Conservation (phyloP, 78 protist genomes). For the Dictyostelium intermedium region DNA sequence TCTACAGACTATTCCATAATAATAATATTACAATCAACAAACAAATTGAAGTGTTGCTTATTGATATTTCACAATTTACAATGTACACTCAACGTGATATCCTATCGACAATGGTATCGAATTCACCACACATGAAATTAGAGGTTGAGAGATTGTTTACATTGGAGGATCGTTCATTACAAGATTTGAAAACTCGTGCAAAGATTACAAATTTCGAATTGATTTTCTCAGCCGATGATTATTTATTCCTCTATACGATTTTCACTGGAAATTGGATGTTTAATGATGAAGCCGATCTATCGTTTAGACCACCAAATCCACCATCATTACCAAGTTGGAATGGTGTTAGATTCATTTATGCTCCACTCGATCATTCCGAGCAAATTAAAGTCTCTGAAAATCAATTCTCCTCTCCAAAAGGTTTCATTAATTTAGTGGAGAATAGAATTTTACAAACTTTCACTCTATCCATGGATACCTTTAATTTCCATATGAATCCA, state of each 20-base stretch:
- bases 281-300: not conserved
- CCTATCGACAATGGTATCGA: not conserved
- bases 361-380: slow-evolving; percentile 1
- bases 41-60: slow-evolving; percentile 16
- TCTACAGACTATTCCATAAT: slow-evolving; percentile 1
- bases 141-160: slow-evolving; percentile 44
- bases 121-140: not conserved
- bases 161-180: not conserved
- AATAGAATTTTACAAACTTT: not conserved
- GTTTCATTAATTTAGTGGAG: slow-evolving; percentile 10
- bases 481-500: slow-evolving; percentile 33
- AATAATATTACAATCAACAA: not conserved
- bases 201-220: slow-evolving; percentile 5
- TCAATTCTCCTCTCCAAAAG: slow-evolving; percentile 28
- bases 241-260: slow-evolving; percentile 26
- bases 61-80: not conserved
- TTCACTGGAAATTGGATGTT: slow-evolving; percentile 71
- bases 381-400: slow-evolving; percentile 51
- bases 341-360: not conserved
- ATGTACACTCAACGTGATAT: not conserved
- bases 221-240: slow-evolving; percentile 29
- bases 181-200: slow-evolving; percentile 13
- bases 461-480: not conserved
- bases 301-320: slow-evolving; percentile 2
- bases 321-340: slow-evolving; percentile 11